Base-by-base conservation (phyloP, 495 filamentous ascomycete species). In the Aspergillus funiculosus region DNA sequence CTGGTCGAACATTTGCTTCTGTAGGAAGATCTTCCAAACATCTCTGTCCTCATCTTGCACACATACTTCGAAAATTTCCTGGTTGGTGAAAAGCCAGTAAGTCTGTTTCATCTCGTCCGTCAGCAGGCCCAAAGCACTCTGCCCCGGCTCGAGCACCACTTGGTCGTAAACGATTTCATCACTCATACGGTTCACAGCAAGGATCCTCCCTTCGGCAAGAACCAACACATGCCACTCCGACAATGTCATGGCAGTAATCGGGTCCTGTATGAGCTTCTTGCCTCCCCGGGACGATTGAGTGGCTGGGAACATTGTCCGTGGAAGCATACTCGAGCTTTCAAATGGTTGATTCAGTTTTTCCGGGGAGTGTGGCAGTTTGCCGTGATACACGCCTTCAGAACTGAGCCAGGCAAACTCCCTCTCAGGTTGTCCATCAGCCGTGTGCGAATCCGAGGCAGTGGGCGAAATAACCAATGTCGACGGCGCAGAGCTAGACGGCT, bases 191-290 rank as follows among this genome's bases (percentile, higher is more conserved):
- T 95, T 96, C 51, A 89, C 77, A 15, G 83, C 87, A 29, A 95
- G 76, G 4, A 98, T 69, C 20, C 86, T 75, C 2, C 82, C 83
- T 50, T 91, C 90, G 6, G 92, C 77, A 5, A 97, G 74, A 48
- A 81, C 77, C n/a, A 98, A 64, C 36, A 95, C 77, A 61, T 98
- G 92, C 84, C 89, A 95, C 56, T 94, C 89, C 2, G 88, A 91
- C 20, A 97, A 69, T 3, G 86, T 81, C 61, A 94, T 82, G n/a
- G 85, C 84, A 21, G 81, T 76, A 26, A 95, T 79, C 0, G 77
- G 75, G 21, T 91, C 85, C 48, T 81, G 75, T 4, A 78, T 74
- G 9, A 82, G 59, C 47, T 78, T 79, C 47, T 69, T 77, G 15
- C 85, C 79, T 41, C 83, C 80, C 19, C 76, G 70, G 2, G 76